Conservation (phyloP, 2,329 filamentous ascomycete species). For the Fonsecaea pedrosoi region DNA sequence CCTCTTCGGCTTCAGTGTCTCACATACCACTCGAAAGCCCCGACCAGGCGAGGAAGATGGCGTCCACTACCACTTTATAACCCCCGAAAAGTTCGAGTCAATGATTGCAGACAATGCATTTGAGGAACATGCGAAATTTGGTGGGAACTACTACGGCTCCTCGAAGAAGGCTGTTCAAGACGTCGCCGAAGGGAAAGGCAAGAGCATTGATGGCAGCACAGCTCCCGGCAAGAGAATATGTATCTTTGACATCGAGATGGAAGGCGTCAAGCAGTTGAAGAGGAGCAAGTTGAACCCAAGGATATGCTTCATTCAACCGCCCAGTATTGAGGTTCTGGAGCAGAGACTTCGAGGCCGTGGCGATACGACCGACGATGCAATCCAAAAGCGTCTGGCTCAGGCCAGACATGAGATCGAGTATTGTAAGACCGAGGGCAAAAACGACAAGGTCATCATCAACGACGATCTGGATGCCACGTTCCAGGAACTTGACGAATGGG, state of each 20-base stretch:
- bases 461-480: conserved; percentile 67
- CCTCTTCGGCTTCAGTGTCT: conserved; percentile 53
- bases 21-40: conserved; percentile 80
- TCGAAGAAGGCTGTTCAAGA: conserved; percentile 79
- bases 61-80: conserved; percentile 80
- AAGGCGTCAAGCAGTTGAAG: conserved; percentile 93
- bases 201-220: conserved; percentile 37
- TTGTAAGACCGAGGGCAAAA: conserved; percentile 69
- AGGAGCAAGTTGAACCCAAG: conserved; percentile 74
- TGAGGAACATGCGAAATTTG: conserved; percentile 86
- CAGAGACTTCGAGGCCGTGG: conserved; percentile 73
- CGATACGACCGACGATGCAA: conserved; percentile 76
- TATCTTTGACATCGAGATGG: conserved; percentile 96
- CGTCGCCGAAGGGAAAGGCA: conserved; percentile 68
- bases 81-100: conserved; percentile 69
- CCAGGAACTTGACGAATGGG: conserved; percentile 59
- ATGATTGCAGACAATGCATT: conserved; percentile 75
- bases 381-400: conserved; percentile 73
- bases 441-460: conserved; percentile 71
- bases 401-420: conserved; percentile 78
- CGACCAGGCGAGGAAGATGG: conserved; percentile 77
- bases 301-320: conserved; percentile 85
- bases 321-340: conserved; percentile 76
- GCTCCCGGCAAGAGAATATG: conserved; percentile 72
- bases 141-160: conserved; percentile 86